Percentiles rank a stretch among this genome's conserved stretches.
Conservation (phyloP, 108 stramenopile species). For the Craspedostauros australis region DNA sequence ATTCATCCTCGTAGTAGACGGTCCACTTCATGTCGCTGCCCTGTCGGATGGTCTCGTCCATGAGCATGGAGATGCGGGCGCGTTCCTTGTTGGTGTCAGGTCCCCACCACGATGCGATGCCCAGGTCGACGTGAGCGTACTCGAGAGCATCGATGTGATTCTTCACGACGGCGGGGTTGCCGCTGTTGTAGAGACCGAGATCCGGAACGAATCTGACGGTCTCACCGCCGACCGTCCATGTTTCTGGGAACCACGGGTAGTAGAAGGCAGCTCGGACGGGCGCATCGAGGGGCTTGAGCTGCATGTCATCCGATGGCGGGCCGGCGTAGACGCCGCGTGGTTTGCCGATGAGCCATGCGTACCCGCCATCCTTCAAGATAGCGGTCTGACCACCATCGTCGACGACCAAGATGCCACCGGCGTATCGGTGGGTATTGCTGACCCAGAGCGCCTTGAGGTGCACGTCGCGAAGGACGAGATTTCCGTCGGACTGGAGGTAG, state of each 20-base stretch:
- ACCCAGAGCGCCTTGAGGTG: slow-evolving; percentile 10
- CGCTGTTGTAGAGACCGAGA: slow-evolving; percentile 7
- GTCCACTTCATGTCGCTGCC: slow-evolving; percentile 19
- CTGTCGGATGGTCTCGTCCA: slow-evolving; percentile 4
- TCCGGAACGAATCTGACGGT: slow-evolving; percentile 9
- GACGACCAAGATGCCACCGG: slow-evolving; percentile 9
- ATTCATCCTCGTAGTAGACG: slow-evolving; percentile 25
- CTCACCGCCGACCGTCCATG: slow-evolving; percentile 19
- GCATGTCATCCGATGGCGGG: slow-evolving; percentile 5
- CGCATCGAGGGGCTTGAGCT: no score
- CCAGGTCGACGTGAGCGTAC: slow-evolving; percentile 13
- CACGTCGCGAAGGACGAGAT: slow-evolving; percentile 13
- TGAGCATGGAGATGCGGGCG: slow-evolving; percentile 8
- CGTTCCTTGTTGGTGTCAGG: slow-evolving; percentile 12
- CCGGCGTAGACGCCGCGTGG: slow-evolving; percentile 15
- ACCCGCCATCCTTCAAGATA: background rate
- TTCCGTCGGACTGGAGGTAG: slow-evolving; percentile 30
- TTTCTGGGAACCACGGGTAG: slow-evolving; percentile 33
- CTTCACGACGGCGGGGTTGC: slow-evolving; percentile 1
- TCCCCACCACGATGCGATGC: slow-evolving; percentile 26
- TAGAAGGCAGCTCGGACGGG: slow-evolving; percentile 24
- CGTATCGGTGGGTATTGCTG: slow-evolving; percentile 14
- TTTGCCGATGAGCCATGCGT: slow-evolving; percentile 19
- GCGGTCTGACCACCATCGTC: slow-evolving; percentile 21
- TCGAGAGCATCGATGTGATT: slow-evolving; percentile 18